Evolutionary conservation across 176 grass and related monocot genomes (phyloP).

Genomic region (Aegilops longissima): DNA sequence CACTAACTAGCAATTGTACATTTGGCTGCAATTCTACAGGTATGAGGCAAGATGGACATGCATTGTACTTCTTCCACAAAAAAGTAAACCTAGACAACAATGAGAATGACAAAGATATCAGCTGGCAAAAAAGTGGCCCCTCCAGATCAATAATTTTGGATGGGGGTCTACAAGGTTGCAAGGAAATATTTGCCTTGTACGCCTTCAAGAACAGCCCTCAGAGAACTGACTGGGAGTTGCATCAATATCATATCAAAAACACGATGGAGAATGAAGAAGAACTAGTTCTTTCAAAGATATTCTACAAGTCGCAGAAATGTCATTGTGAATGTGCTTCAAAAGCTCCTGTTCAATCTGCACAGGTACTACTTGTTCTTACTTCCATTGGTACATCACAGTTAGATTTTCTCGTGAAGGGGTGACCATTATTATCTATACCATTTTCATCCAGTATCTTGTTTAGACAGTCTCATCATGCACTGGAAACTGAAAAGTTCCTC

Average conservation of each 20-base stretch:
- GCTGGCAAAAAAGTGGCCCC: conserved; percentile 54
- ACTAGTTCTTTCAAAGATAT: conserved; percentile 77
- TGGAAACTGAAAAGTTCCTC: background rate
- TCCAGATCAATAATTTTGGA: conserved; percentile 49
- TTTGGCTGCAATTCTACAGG: conserved; percentile 44
- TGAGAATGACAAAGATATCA: conserved; percentile 35
- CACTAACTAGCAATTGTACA: conserved; percentile 6
- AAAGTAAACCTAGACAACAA: conserved; percentile 28
- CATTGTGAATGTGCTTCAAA: conserved; percentile 1
- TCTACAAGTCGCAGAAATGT: conserved; percentile 27
- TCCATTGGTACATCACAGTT: background rate
- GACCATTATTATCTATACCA: background rate
- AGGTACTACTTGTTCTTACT: conserved; percentile 27
- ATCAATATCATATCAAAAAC: conserved; percentile 58
- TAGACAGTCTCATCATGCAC: background rate
- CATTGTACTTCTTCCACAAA: conserved; percentile 85
- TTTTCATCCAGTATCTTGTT: background rate
- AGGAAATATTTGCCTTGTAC: conserved; percentile 59
- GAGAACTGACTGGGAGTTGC: conserved; percentile 57
- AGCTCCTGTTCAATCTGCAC: background rate
- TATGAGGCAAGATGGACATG: conserved; percentile 55
- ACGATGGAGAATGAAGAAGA: conserved; percentile 41
- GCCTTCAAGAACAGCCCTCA: conserved; percentile 20
- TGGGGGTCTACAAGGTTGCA: conserved; percentile 52
- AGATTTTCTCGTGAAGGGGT: background rate